Percentiles rank a stretch among this genome's conserved stretches.
Conservation (phyloP, 306 rosid species). For the Vicia faba region DNA sequence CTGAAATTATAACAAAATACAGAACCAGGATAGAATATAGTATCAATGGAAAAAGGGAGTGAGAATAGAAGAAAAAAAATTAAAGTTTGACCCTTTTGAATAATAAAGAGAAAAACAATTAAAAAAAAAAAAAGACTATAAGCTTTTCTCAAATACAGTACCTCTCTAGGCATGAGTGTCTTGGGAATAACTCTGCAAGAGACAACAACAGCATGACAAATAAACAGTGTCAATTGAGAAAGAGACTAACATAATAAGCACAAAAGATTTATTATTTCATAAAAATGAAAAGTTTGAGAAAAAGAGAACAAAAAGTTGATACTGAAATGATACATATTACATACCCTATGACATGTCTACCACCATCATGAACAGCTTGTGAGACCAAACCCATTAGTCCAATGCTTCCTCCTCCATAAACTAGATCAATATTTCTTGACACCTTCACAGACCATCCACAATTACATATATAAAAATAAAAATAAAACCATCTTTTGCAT, state of each 20-base stretch:
- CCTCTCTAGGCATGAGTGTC: constrained; percentile 99
- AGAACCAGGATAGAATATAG: constrained; percentile 23
- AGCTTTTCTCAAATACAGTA: constrained; percentile 77
- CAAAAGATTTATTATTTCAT: neutral
- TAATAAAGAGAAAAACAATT: constrained; percentile 34
- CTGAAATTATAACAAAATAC: constrained; percentile 17
- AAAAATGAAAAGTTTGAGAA: constrained; percentile 14
- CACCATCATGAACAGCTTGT: constrained; percentile 99
- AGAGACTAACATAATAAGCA: constrained; percentile 44
- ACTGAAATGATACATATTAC: constrained; percentile 38
- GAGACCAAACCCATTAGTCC: constrained; percentile 98
- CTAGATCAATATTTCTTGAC: constrained; percentile 91
- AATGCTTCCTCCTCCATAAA: constrained; percentile 99
- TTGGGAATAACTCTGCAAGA: constrained; percentile 96
- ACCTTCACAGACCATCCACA: constrained; percentile 59
- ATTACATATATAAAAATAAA: neutral
- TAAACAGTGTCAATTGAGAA: constrained; percentile 51
- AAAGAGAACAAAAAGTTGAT: neutral
- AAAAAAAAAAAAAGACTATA: constrained; percentile 43
- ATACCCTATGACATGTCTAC: constrained; percentile 97
- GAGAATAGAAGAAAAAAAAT: neutral
- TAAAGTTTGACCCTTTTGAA: constrained; percentile 30
- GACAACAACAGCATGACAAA: constrained; percentile 69
- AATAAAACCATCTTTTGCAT: constrained; percentile 9
- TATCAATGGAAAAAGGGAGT: constrained; percentile 21